These are phyloP conservation scores for Saturnispora halmiae DNA, from an alignment of 805 yeast genomes.

Conservation along the genomic window DNA sequence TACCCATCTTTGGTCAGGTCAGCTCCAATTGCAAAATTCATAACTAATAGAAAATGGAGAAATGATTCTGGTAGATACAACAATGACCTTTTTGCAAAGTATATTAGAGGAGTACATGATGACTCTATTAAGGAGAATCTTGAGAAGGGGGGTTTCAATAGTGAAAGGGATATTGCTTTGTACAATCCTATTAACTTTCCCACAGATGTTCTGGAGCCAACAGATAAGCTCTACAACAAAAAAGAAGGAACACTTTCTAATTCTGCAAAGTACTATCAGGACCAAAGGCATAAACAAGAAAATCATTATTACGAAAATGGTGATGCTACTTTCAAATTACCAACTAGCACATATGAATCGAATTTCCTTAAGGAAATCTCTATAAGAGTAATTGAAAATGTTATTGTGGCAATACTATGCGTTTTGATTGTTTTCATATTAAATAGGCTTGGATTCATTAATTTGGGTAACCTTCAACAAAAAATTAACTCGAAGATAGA, in stretches of 20 bases:
- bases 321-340: slow-evolving; percentile 1
- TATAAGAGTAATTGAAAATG: slow-evolving; percentile 36
- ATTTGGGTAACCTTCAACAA: slow-evolving; percentile 17
- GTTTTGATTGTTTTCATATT: slow-evolving; percentile 30
- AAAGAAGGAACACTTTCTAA: slow-evolving; percentile 1
- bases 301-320: slow-evolving; percentile 14
- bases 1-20: slow-evolving; percentile 77
- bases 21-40: slow-evolving; percentile 68
- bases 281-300: slow-evolving; percentile 13
- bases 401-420: slow-evolving; percentile 36
- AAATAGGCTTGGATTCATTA: slow-evolving; percentile 31
- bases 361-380: slow-evolving; percentile 20
- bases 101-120: slow-evolving; percentile 45
- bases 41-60: slow-evolving; percentile 37
- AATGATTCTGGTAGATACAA: slow-evolving; percentile 29
- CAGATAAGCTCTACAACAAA: background rate
- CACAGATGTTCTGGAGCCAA: slow-evolving; percentile 15
- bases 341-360: slow-evolving; percentile 15
- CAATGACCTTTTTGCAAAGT: slow-evolving; percentile 32
- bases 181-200: slow-evolving; percentile 19
- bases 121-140: slow-evolving; percentile 15
- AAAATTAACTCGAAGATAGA: background rate
- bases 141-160: slow-evolving; percentile 1
- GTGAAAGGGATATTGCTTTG: slow-evolving; percentile 12
- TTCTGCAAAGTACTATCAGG: slow-evolving; percentile 10